Evolutionary conservation across 75 land plant species (phyloP), one percentile per base, ranked within the genome.

Genomic region (Selaginella moellendorffii): DNA sequence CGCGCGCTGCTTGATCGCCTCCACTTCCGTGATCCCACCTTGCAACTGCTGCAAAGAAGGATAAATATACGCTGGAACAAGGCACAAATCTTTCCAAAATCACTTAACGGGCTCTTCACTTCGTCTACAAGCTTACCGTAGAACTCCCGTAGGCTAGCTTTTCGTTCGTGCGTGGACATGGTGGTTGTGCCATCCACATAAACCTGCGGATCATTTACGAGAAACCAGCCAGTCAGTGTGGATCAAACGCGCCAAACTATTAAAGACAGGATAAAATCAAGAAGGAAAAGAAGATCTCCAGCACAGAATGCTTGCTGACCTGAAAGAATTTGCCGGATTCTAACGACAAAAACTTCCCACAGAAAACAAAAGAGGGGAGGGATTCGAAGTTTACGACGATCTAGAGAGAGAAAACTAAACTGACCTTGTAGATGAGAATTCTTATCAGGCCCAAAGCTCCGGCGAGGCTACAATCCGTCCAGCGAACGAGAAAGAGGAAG

Each of bases 141-240:
- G 67, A 95, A 95, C 66, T 95, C 99, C 29, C 70, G 73, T 27
- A 90, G 77, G 66, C 83, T 81, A 1, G 99, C 92, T 76, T 79
- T 84, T 63, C 90, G 78, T 64, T 90, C 97, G 54, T 81, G 72
- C 2, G 88, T 76, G 17, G 81, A 79, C 76, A 81, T 76, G 25
- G 82, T 61, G 19, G 84, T 79, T 19, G 79, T 74, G 26, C 92
- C 99, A 77, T 95, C 91, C 68, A 74, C 76, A 64, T 78, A 82
- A 2, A 84, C 91, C 91, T 90, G 72, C 59, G 9, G n/a, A 58
- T 63, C 8, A 2, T 42, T 10, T 18, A 46, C 14, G 14, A 46
- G 18, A 10, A 46, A 46, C 18, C 10, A 10, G 18, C 51, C 18
- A 10, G 14, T 46, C 10, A 10, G 14, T 10, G 18, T 46, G 51